Evolutionary conservation across 495 filamentous ascomycete species (phyloP).

Genomic region (Hypoxylon subgilvum): DNA sequence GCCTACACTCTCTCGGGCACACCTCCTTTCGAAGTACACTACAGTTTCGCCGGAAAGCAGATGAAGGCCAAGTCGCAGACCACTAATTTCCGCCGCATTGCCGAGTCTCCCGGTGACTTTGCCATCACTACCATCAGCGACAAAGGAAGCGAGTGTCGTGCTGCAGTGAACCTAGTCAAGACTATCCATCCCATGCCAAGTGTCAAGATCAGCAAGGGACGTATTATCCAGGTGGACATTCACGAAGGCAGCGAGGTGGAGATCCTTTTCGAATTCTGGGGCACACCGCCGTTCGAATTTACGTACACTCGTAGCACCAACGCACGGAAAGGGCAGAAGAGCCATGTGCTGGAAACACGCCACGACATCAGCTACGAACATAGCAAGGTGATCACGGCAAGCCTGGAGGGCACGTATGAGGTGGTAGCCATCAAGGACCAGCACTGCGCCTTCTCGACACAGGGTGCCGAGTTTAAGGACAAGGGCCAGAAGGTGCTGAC

Average conservation of each 20-base stretch:
- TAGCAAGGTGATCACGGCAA: slow-evolving; percentile 77
- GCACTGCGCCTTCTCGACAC: slow-evolving; percentile 82
- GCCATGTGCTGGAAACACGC: slow-evolving; percentile 83
- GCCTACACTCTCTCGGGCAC: slow-evolving; percentile 87
- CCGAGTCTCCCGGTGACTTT: slow-evolving; percentile 87
- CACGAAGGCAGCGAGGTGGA: slow-evolving; percentile 94
- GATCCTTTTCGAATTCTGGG: slow-evolving; percentile 90
- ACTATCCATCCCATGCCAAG: slow-evolving; percentile 89
- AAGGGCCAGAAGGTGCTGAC: slow-evolving; percentile 30
- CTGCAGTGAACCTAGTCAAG: slow-evolving; percentile 74
- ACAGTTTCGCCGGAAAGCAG: slow-evolving; percentile 78
- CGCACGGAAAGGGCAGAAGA: slow-evolving; percentile 72
- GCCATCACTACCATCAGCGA: slow-evolving; percentile 84
- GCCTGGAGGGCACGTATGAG: slow-evolving; percentile 95
- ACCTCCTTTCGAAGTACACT: slow-evolving; percentile 90
- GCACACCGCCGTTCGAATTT: slow-evolving; percentile 96
- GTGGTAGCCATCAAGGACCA: slow-evolving; percentile 93
- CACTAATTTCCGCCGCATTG: slow-evolving; percentile 86
- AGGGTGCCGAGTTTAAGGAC: slow-evolving; percentile 57
- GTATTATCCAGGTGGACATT: slow-evolving; percentile 80
- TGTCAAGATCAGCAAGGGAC: slow-evolving; percentile 83
- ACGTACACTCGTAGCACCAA: slow-evolving; percentile 93
- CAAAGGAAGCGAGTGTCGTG: slow-evolving; percentile 80
- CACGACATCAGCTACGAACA: slow-evolving; percentile 83
- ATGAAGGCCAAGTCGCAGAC: slow-evolving; percentile 77